These are phyloP conservation scores for Russula olivacea DNA, from an alignment of 768 basidiomycete species.

Conservation along the genomic window DNA sequence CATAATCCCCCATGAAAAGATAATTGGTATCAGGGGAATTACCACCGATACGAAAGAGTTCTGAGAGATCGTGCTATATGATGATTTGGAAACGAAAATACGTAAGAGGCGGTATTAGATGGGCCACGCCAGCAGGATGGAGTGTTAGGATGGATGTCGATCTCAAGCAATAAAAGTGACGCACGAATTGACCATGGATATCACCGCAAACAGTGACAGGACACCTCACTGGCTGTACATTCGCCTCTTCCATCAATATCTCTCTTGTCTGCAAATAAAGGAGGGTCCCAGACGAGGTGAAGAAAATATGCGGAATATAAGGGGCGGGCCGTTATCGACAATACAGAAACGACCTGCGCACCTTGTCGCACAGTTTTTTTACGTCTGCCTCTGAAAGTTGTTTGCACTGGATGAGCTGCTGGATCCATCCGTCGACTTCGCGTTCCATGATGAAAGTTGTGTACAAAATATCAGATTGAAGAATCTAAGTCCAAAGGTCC, in stretches of 20 bases:
- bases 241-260: constrained; percentile 98
- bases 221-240: constrained; percentile 97
- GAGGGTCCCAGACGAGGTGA: constrained; percentile 8
- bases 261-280: constrained; percentile 71
- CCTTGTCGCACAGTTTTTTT: constrained; percentile 99
- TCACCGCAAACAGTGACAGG: constrained; percentile 99
- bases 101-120: constrained; percentile 20
- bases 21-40: constrained; percentile 99
- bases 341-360: constrained; percentile 37
- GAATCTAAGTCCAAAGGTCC: constrained; percentile 16
- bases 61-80: constrained; percentile 93
- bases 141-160: constrained; percentile 7
- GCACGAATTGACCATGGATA: constrained; percentile 99
- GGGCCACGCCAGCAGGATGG: constrained; percentile 14
- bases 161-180: constrained; percentile 37
- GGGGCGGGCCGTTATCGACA: constrained; percentile 31
- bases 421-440: constrained; percentile 96
- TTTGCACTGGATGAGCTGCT: constrained; percentile 95
- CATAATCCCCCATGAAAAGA: constrained; percentile 99
- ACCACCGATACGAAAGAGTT: constrained; percentile 97
- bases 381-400: constrained; percentile 93
- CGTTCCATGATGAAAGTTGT: constrained; percentile 37
- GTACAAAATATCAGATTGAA: constrained; percentile 19
- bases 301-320: constrained; percentile 17
- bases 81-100: constrained; percentile 14